phyloP scores from a whole-genome alignment of 768 basidiomycete species.

The Thelephora aurantiotincta region DNA sequence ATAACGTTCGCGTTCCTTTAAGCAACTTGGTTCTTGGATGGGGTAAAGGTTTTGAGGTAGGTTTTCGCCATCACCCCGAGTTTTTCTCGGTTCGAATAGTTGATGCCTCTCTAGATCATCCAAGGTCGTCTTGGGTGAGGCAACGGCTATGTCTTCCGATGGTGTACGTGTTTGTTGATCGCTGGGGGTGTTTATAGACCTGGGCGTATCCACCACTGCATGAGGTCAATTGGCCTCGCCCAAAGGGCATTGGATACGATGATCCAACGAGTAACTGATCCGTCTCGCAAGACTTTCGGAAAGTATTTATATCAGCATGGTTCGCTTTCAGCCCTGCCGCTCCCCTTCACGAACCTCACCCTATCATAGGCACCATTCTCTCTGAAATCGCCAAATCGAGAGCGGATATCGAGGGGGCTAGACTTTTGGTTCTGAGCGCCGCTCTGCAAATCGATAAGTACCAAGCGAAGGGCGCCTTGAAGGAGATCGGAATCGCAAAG shows the following conservation, averaged over 20 bases:
- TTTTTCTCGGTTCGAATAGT: background rate
- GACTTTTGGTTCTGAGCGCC: slow-evolving; percentile 84
- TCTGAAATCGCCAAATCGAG: slow-evolving; percentile 85
- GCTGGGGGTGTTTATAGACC: slow-evolving; percentile 32
- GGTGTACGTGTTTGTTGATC: background rate
- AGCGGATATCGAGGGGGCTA: slow-evolving; percentile 82
- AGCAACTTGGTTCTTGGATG: slow-evolving; percentile 79
- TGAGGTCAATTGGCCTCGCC: slow-evolving; percentile 91
- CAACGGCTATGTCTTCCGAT: slow-evolving; percentile 9
- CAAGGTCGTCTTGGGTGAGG: slow-evolving; percentile 85
- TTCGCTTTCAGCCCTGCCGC: slow-evolving; percentile 15
- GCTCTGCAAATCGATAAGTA: slow-evolving; percentile 86
- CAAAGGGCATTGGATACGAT: slow-evolving; percentile 75
- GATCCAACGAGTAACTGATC: slow-evolving; percentile 88
- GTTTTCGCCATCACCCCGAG: slow-evolving; percentile 1
- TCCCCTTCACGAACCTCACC: background rate
- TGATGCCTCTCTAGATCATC: slow-evolving; percentile 41
- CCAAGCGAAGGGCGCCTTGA: slow-evolving; percentile 87
- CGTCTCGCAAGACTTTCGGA: slow-evolving; percentile 83
- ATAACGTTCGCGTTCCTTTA: slow-evolving; percentile 83
- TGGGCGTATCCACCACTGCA: slow-evolving; percentile 95
- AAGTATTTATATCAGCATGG: slow-evolving; percentile 88
- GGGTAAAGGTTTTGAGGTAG: slow-evolving; percentile 88
- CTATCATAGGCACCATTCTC: slow-evolving; percentile 58
- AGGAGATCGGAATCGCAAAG: slow-evolving; percentile 97